phyloP scores from a whole-genome alignment of 2,329 filamentous ascomycete species.

The Lojkania enalia region DNA sequence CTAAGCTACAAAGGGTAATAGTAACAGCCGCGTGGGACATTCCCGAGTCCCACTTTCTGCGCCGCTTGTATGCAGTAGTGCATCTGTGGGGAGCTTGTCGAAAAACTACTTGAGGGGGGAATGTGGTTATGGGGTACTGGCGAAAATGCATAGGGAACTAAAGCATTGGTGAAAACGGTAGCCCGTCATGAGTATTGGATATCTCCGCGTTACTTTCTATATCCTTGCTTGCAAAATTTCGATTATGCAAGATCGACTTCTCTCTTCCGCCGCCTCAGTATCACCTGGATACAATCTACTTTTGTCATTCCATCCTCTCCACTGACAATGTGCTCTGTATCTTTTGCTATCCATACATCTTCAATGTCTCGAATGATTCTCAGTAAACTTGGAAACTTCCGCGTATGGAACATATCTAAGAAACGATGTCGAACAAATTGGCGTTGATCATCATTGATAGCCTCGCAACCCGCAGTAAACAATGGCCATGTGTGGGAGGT shows the following conservation, averaged over 20 bases:
- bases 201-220: too few species aligned
- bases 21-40: too few species aligned
- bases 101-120: too few species aligned
- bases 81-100: too few species aligned
- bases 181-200: too few species aligned
- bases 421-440: conserved; percentile 33
- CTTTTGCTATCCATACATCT: conserved; percentile 35
- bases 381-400: conserved; percentile 29
- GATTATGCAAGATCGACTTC: conserved; percentile 37
- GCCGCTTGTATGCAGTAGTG: too few species aligned
- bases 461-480: conserved; percentile 37
- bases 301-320: conserved; percentile 31
- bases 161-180: too few species aligned
- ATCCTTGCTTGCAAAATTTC: too few species aligned
- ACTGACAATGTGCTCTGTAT: conserved; percentile 24
- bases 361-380: conserved; percentile 34
- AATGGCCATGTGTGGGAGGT: conserved; percentile 39
- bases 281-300: conserved; percentile 39
- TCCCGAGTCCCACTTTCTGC: too few species aligned
- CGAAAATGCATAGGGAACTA: too few species aligned
- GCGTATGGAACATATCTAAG: conserved; percentile 25
- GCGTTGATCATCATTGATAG: conserved; percentile 22
- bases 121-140: too few species aligned
- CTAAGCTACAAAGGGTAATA: too few species aligned
- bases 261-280: conserved; percentile 25